phyloP scores from a whole-genome alignment of 2,329 filamentous ascomycete species.

The Stagonosporopsis vannaccii region DNA sequence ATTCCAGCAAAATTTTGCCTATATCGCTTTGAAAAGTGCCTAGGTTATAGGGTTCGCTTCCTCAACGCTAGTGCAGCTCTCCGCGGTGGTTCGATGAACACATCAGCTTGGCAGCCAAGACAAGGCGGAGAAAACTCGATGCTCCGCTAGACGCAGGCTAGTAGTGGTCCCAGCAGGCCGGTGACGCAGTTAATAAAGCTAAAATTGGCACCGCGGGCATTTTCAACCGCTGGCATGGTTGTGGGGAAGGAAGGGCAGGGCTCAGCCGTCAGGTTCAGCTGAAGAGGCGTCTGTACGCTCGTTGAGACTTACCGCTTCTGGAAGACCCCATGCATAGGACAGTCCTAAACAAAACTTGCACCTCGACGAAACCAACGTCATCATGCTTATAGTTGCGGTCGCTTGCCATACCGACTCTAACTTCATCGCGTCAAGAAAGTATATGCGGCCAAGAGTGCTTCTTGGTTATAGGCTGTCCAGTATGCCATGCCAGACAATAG shows the following conservation, averaged over 20 bases:
- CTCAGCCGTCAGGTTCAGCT: background rate
- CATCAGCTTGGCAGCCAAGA: slow-evolving; percentile 9
- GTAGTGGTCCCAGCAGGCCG: background rate
- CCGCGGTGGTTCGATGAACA: background rate
- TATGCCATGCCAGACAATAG: background rate
- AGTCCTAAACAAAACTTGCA: background rate
- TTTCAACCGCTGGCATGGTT: background rate
- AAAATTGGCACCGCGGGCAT: background rate
- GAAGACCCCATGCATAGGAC: background rate
- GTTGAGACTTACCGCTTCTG: background rate
- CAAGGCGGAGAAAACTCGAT: background rate
- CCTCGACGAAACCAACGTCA: background rate
- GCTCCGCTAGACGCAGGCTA: background rate
- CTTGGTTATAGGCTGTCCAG: too few species aligned
- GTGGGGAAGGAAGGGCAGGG: background rate
- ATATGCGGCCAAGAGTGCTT: background rate
- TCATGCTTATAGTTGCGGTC: background rate
- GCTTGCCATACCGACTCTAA: background rate
- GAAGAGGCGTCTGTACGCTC: background rate
- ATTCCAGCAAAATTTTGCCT: background rate
- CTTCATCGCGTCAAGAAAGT: background rate
- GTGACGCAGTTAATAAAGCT: background rate
- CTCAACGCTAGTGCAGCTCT: background rate
- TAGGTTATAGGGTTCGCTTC: background rate
- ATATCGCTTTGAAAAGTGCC: background rate